Evolutionary conservation across 169 alveolate genomes (phyloP).

Genomic region (Haemoproteus tartakovskyi): DNA sequence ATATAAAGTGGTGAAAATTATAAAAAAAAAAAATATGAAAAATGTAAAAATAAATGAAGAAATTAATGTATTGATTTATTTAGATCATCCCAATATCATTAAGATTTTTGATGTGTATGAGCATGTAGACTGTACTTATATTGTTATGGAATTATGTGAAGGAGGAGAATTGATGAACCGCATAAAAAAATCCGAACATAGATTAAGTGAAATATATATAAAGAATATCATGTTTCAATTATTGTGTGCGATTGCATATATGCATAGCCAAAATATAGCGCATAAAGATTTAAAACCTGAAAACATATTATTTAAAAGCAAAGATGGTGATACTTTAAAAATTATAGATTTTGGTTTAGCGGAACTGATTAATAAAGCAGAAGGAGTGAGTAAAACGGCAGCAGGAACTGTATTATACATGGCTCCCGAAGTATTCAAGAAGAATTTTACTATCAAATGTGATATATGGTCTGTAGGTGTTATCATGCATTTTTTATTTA

Average conservation of each 20-base stretch:
- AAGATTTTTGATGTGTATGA: conserved; percentile 91
- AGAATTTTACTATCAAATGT: conserved; percentile 88
- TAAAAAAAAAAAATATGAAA: conserved; percentile 58
- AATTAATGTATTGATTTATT: conserved; percentile 60
- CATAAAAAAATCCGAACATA: conserved; percentile 85
- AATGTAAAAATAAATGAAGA: conserved; percentile 59
- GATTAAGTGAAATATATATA: conserved; percentile 88
- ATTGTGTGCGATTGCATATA: conserved; percentile 90
- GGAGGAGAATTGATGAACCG: conserved; percentile 98
- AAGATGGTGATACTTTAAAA: conserved; percentile 71
- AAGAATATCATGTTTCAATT: conserved; percentile 90
- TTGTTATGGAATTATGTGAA: conserved; percentile 91
- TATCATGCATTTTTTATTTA: conserved; percentile 86
- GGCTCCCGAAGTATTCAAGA: conserved; percentile 91
- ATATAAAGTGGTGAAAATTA: conserved; percentile 54
- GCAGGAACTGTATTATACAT: conserved; percentile 90
- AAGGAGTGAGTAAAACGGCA: conserved; percentile 70
- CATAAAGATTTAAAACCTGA: conserved; percentile 82
- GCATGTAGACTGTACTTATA: conserved; percentile 87
- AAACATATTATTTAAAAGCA: conserved; percentile 66
- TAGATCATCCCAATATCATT: conserved; percentile 91
- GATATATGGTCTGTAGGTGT: conserved; percentile 94
- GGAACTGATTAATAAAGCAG: conserved; percentile 69
- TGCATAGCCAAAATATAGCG: conserved; percentile 86
- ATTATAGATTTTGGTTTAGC: conserved; percentile 78